Conservation (phyloP, 805 yeast species). For the Ogataea siamensis region DNA sequence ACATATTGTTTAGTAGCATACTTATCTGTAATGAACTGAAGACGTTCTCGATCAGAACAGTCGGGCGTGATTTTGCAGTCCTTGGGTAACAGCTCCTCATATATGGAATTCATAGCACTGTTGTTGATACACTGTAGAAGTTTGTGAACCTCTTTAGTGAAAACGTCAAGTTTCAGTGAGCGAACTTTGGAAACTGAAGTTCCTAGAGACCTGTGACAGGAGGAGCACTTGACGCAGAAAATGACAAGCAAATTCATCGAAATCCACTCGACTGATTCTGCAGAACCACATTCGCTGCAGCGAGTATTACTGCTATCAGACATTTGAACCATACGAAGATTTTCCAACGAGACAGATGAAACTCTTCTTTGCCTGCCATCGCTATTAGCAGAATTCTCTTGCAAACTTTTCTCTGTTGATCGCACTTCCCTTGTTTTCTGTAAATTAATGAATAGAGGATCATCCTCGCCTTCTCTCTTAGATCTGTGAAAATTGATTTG, state of each 20-base stretch:
- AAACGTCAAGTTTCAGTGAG: constrained; percentile 72
- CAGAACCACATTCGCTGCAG: constrained; percentile 80
- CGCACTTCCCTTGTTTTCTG: neutral
- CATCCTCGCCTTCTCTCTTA: neutral
- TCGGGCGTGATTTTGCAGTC: constrained; percentile 33
- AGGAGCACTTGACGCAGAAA: constrained; percentile 82
- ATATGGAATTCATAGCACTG: constrained; percentile 50
- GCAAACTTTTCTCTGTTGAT: neutral
- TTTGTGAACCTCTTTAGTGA: constrained; percentile 56
- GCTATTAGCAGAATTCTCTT: constrained; percentile 6
- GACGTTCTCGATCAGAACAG: constrained; percentile 46
- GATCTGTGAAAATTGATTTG: constrained; percentile 25
- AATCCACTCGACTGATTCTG: constrained; percentile 77
- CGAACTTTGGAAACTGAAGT: constrained; percentile 76
- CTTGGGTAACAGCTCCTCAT: constrained; percentile 45
- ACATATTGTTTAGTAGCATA: constrained; percentile 55
- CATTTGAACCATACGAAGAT: constrained; percentile 39
- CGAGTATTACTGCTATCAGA: constrained; percentile 51
- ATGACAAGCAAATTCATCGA: constrained; percentile 70
- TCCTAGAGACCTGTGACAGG: constrained; percentile 85
- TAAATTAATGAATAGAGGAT: neutral
- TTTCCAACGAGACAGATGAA: constrained; percentile 35
- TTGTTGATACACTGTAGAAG: constrained; percentile 57
- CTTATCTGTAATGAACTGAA: constrained; percentile 61
- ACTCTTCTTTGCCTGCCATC: constrained; percentile 29